Evolutionary conservation across 805 yeast genomes (phyloP).

Genomic region (Jamesozyma hellenica): DNA sequence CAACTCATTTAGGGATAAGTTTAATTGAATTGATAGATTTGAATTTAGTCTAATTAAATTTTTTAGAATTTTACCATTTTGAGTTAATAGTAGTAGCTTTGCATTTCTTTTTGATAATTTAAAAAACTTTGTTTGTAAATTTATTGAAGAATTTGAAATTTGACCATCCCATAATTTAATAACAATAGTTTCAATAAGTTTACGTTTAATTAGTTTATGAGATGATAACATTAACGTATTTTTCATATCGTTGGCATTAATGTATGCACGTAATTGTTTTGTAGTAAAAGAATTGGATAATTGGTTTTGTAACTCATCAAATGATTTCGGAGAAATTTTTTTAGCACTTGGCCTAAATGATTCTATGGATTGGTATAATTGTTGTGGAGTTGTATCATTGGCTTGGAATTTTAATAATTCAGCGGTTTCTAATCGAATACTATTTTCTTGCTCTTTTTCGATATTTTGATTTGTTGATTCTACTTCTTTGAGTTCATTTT

Average conservation of each 20-base stretch:
- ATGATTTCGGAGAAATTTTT: slow-evolving; percentile 15
- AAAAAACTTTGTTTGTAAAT: slow-evolving; percentile 1
- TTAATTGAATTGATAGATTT: slow-evolving; percentile 6
- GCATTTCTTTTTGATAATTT: slow-evolving; percentile 3
- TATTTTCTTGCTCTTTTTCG: background rate
- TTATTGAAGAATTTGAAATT: background rate
- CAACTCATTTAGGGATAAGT: slow-evolving; percentile 6
- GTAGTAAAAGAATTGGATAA: slow-evolving; percentile 20
- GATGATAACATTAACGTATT: slow-evolving; percentile 1
- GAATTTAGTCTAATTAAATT: slow-evolving; percentile 23
- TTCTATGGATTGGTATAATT: slow-evolving; percentile 21
- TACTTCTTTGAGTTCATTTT: background rate
- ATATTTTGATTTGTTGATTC: background rate
- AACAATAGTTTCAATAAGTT: slow-evolving; percentile 10
- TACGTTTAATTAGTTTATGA: slow-evolving; percentile 5
- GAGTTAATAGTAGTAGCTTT: slow-evolving; percentile 20
- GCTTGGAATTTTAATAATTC: slow-evolving; percentile 18
- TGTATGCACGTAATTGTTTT: slow-evolving; percentile 20
- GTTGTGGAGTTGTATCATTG: slow-evolving; percentile 15
- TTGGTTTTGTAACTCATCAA: slow-evolving; percentile 13
- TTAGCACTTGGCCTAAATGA: slow-evolving; percentile 17
- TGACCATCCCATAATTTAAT: slow-evolving; percentile 16
- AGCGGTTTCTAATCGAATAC: slow-evolving; percentile 4
- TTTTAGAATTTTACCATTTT: slow-evolving; percentile 27
- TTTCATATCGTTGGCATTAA: slow-evolving; percentile 6